Evolutionary conservation across 2,329 filamentous ascomycete species (phyloP), one percentile per base, ranked within the genome.

Genomic region (Aspergillus fischeri): DNA sequence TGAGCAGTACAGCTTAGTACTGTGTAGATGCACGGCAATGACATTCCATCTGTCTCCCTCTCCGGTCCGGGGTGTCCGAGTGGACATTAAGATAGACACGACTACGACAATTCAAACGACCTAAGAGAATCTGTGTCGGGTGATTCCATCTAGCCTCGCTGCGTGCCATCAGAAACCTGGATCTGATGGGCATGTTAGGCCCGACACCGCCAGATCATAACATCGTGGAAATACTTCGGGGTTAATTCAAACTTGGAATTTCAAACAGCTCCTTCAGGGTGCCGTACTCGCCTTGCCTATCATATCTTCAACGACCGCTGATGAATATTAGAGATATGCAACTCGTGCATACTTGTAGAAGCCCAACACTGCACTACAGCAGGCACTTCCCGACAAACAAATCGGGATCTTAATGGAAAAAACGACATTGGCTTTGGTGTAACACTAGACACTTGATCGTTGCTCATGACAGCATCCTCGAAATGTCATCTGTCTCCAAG

Each of bases 61-160:
- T 41, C 21, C 24, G 52, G 63, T 72, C 71, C 70, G 68, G 65
- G 60, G 60, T 60, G 60, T 71, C 71, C 70, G 71, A 72, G 65
- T 73, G 70, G 70, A 60, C 56, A 54, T 64, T 50, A 52, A 51
- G 51, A 59, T 62, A 60, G 61, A 72, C 67, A 71, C 69, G 68
- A 68, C 62, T 51, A 29, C 64, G 44, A 49, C 44, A 47, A 47
- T 27, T 56, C 49, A 25, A 24, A 47, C 5, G 51, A 55, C 48
- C 52, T 53, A 60, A 55, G 45, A 51, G 48, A 27, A 32, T 27
- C 51, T 35, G 24, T 56, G 57, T 60, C 61, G 63, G 60, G 59
- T 67, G 62, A 66, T 59, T 53, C 56, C 62, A 32, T 35, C 29
- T 49, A 14, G 32, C 24, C 14, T 35, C n/a, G 9, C 42, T 59